These are phyloP conservation scores for Umbilicaria muhlenbergii DNA, from an alignment of 495 filamentous ascomycete genomes.

Conservation along the genomic window DNA sequence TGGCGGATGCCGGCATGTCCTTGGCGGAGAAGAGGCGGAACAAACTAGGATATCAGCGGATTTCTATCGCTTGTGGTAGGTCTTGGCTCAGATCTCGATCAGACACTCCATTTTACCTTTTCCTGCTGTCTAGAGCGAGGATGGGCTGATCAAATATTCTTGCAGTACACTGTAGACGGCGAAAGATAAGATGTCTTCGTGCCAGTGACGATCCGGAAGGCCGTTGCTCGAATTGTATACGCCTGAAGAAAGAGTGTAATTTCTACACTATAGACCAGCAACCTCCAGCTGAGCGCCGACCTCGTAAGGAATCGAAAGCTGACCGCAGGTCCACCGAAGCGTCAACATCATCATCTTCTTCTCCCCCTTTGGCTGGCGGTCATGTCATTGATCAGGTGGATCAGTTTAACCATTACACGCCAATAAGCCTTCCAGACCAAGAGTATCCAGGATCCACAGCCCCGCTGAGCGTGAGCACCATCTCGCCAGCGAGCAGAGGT, in stretches of 20 bases:
- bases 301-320: slow-evolving; percentile 28
- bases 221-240: slow-evolving; percentile 90
- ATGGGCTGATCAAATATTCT: slow-evolving; percentile 7
- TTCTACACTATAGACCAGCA: slow-evolving; percentile 89
- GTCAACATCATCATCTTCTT: slow-evolving; percentile 29
- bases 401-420: slow-evolving; percentile 26
- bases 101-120: not conserved
- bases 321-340: slow-evolving; percentile 26
- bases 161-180: slow-evolving; percentile 79
- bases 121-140: not conserved
- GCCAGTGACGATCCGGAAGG: slow-evolving; percentile 62
- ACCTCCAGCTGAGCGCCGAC: slow-evolving; percentile 39
- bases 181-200: slow-evolving; percentile 88
- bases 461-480: slow-evolving; percentile 1
- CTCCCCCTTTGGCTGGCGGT: slow-evolving; percentile 20
- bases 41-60: slow-evolving; percentile 93
- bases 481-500: slow-evolving; percentile 14
- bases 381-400: slow-evolving; percentile 19
- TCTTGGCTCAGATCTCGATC: slow-evolving; percentile 12
- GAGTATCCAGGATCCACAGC: slow-evolving; percentile 13
- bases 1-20: slow-evolving; percentile 27
- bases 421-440: slow-evolving; percentile 23
- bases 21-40: slow-evolving; percentile 79
- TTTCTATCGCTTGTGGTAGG: slow-evolving; percentile 95
- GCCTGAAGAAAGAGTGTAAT: slow-evolving; percentile 88